phyloP scores from a whole-genome alignment of 306 rosid species.

The Prunus campanulata region DNA sequence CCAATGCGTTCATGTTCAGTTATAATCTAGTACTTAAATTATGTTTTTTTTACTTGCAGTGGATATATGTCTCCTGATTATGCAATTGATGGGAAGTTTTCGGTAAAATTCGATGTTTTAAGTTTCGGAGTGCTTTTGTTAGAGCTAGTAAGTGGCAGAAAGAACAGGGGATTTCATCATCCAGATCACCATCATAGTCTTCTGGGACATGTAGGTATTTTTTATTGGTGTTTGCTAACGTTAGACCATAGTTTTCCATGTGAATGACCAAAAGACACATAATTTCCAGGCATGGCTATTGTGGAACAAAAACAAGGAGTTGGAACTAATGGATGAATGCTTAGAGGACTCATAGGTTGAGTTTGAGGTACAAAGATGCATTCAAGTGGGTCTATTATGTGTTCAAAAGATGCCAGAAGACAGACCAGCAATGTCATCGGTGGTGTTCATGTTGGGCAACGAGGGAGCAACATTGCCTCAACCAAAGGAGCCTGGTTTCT shows the following conservation, averaged over 20 bases:
- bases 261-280: neutral
- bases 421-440: conserved; percentile 24
- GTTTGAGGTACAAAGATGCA: conserved; percentile 9
- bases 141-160: conserved; percentile 26
- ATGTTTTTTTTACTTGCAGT: neutral
- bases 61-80: conserved; percentile 37
- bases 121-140: conserved; percentile 31
- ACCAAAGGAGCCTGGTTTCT: conserved; percentile 31
- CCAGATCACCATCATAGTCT: conserved; percentile 23
- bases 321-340: conserved; percentile 8
- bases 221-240: neutral
- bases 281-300: conserved; percentile 7
- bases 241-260: neutral
- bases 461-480: conserved; percentile 10
- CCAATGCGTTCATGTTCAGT: neutral
- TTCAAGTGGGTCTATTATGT: conserved; percentile 23
- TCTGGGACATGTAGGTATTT: conserved; percentile 28
- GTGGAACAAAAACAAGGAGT: conserved; percentile 11
- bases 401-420: conserved; percentile 14
- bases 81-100: conserved; percentile 26
- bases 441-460: conserved; percentile 21
- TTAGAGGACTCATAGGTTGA: neutral
- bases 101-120: conserved; percentile 28
- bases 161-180: conserved; percentile 16
- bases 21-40: neutral